Conservation (phyloP, 768 basidiomycete species). For the Collybiopsis luxurians region DNA sequence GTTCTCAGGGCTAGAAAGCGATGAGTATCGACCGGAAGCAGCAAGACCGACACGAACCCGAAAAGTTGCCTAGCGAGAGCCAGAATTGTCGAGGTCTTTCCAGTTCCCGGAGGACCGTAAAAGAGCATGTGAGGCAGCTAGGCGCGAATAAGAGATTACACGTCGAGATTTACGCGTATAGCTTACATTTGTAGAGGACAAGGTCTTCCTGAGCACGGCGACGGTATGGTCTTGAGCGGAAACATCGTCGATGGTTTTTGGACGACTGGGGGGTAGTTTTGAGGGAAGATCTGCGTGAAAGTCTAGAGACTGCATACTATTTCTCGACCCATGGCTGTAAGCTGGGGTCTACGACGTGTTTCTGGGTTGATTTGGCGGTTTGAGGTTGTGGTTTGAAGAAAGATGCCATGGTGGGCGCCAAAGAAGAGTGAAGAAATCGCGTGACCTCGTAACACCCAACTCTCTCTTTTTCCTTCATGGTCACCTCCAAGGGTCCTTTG, state of each 20-base stretch:
- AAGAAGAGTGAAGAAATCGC: conserved; percentile 1
- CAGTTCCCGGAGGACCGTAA: conserved; percentile 98
- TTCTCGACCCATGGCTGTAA: conserved; percentile 98
- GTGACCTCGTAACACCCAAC: conserved; percentile 5
- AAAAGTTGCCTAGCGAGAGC: conserved; percentile 92
- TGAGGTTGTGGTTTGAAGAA: conserved; percentile 59
- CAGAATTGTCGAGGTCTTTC: conserved; percentile 97
- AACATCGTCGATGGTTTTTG: conserved; percentile 96
- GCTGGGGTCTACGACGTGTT: conserved; percentile 50
- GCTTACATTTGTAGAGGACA: conserved; percentile 86
- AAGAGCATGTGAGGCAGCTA: conserved; percentile 99
- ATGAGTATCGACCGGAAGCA: not conserved
- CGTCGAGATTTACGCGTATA: not conserved
- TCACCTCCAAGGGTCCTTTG: conserved; percentile 29
- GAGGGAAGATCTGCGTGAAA: not conserved
- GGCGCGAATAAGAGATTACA: conserved; percentile 11
- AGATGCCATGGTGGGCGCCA: conserved; percentile 42
- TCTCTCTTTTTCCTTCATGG: not conserved
- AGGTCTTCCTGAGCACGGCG: conserved; percentile 84
- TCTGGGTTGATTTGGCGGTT: conserved; percentile 36
- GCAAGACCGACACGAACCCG: conserved; percentile 54
- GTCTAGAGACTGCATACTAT: conserved; percentile 62
- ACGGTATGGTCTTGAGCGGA: conserved; percentile 97
- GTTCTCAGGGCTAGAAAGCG: conserved; percentile 75
- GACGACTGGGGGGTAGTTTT: conserved; percentile 56